Percentiles rank a stretch among this genome's conserved stretches.
phyloP scores from a whole-genome alignment of 768 basidiomycete species.

The Mrakia hoshinonis region DNA sequence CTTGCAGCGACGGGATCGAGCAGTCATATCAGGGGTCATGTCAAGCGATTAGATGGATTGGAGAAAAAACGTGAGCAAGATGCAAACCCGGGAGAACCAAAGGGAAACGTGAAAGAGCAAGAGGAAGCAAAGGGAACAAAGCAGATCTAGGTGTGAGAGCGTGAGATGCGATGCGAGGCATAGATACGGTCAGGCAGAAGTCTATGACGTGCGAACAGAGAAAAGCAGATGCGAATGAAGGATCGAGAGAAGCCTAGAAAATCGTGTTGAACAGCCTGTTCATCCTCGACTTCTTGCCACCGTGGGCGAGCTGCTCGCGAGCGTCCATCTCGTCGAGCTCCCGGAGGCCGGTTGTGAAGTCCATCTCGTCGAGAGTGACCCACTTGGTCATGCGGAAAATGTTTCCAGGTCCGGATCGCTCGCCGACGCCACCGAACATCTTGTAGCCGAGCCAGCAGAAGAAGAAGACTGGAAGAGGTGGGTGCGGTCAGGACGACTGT shows the following conservation, averaged over 20 bases:
- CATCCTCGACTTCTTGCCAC: background rate
- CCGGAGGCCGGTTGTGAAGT: slow-evolving; percentile 32
- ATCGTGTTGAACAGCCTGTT: background rate
- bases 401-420: background rate
- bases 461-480: slow-evolving; percentile 30
- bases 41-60: too few species aligned
- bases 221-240: background rate
- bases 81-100: too few species aligned
- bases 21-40: too few species aligned
- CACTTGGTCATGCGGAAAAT: slow-evolving; percentile 29
- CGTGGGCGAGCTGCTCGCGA: slow-evolving; percentile 15
- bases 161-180: slow-evolving; percentile 4
- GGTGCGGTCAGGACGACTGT: too few species aligned
- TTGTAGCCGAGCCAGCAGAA: slow-evolving; percentile 33
- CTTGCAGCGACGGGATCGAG: too few species aligned
- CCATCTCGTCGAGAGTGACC: slow-evolving; percentile 32
- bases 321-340: slow-evolving; percentile 32
- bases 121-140: background rate
- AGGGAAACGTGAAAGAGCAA: too few species aligned
- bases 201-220: background rate
- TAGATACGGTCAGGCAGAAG: background rate
- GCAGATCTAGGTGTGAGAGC: background rate
- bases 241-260: background rate
- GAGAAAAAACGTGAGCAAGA: background rate
- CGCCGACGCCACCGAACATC: slow-evolving; percentile 12